Evolutionary conservation across 257 asterid species (phyloP), one percentile per base, ranked within the genome.

Genomic region (Cordia subcordata): DNA sequence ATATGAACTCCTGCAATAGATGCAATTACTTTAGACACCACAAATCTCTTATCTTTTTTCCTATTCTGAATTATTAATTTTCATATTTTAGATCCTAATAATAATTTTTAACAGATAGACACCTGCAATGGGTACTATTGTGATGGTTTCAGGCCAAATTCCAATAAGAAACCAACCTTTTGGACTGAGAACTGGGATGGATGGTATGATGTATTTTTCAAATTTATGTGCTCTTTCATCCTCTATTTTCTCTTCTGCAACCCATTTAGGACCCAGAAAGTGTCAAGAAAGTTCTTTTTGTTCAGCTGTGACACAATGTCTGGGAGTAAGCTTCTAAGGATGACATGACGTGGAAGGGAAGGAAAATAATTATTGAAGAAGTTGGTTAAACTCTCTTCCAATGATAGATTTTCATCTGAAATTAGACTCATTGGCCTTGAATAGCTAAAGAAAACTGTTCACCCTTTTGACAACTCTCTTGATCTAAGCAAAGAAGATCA

Each of bases 161-260:
- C 98, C 65, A 69, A 73, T 50, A 80, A 77, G 67, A 88, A 88
- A 79, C 98, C 96, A 5, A 65, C 21, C 35, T 4, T 91, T 61
- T 88, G 96, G 98, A 88, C 98, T 8, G 98, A 91, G 78, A 83
- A 88, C 69, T 91, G 98, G 98, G 83, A 81, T 79, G 98, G 98
- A 82, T 88, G 98, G 98, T 91, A 87, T 40, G 63, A 11, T 61
- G 39, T 42, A 44, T 13, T 53, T 39, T 19, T 68, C 50, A 56
- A 17, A 13, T 12, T 55, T 63, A 46, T 53, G 3, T 37, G 37
- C 2, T 5, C 38, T 47, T 9, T 14, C 46, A 5, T 0, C 11
- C 17, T n/a, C 15, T 21, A 11, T 63, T 23, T 58, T 16, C 15
- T n/a, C 13, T 51, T 47, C 27, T 57, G 54, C 57, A 14, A 16